Evolutionary conservation across 192 early-diverging fungal species (phyloP).

Genomic region (Borealophlyctis nickersoniae): DNA sequence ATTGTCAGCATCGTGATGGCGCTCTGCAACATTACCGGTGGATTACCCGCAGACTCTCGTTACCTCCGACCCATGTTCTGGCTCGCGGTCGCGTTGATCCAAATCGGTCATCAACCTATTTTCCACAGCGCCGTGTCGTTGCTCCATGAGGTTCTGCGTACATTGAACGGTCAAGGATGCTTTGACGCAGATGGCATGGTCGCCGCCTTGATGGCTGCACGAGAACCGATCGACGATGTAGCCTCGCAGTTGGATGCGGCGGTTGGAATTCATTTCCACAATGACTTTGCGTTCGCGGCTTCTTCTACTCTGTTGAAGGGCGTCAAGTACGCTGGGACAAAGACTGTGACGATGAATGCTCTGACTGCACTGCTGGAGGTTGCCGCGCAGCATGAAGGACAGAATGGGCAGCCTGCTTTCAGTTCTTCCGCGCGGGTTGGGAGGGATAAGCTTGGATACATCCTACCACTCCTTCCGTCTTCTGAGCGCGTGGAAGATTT

Average conservation of each 20-base stretch:
- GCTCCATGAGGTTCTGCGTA: constrained; percentile 67
- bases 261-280: constrained; percentile 78
- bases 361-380: constrained; percentile 70
- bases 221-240: constrained; percentile 68
- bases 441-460: constrained; percentile 64
- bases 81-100: constrained; percentile 82
- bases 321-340: constrained; percentile 71
- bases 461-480: constrained; percentile 78
- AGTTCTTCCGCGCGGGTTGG: constrained; percentile 24
- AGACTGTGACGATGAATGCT: constrained; percentile 66
- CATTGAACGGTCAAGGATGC: constrained; percentile 67
- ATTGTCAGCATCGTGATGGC: constrained; percentile 87
- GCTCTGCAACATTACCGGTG: constrained; percentile 72
- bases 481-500: constrained; percentile 44
- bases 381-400: constrained; percentile 35
- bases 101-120: constrained; percentile 78
- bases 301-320: constrained; percentile 79
- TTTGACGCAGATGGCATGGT: constrained; percentile 70
- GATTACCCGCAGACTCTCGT: constrained; percentile 74
- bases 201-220: constrained; percentile 67
- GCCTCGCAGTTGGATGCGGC: constrained; percentile 68
- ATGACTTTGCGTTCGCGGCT: constrained; percentile 85
- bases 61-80: constrained; percentile 88
- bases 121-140: constrained; percentile 73
- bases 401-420: background rate